A percentile compares a stretch with the other conserved stretches of the same genome.
phyloP scores from a whole-genome alignment of 1,284 basidiomycete genomes.

The Ceratobasidium sp. region DNA sequence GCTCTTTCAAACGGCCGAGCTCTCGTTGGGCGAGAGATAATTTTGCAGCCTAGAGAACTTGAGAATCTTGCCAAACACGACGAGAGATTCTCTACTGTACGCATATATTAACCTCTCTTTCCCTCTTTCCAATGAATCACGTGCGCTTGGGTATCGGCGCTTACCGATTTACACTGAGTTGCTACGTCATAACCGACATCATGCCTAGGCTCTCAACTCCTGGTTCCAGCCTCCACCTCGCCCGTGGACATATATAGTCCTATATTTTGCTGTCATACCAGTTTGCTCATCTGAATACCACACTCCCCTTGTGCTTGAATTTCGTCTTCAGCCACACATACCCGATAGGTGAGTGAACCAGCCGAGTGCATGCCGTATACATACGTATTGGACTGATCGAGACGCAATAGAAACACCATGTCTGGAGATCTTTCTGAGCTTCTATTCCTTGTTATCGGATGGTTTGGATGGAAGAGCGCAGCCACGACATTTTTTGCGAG shows the following conservation, averaged over 20 bases:
- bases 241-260: background rate
- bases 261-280: no score
- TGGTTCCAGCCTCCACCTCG: background rate
- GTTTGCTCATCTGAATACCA: no score
- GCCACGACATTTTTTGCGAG: conserved; percentile 28
- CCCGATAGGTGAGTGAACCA: no score
- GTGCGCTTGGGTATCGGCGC: background rate
- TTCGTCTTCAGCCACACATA: no score
- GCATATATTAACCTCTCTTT: no score
- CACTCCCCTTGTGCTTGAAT: no score
- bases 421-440: conserved; percentile 34
- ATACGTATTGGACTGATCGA: background rate
- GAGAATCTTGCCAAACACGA: no score
- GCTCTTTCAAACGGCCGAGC: no score
- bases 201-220: background rate
- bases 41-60: no score
- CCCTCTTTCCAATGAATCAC: no score
- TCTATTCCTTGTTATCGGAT: conserved; percentile 35
- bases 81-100: no score
- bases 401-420: conserved; percentile 1
- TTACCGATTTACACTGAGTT: background rate
- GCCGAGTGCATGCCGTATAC: background rate
- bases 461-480: conserved; percentile 36
- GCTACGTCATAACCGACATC: conserved; percentile 16
- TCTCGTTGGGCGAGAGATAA: no score